Percentiles rank a stretch among this genome's conserved stretches.
phyloP scores from a whole-genome alignment of 2,329 filamentous ascomycete genomes.

The Aureobasidium sp. region DNA sequence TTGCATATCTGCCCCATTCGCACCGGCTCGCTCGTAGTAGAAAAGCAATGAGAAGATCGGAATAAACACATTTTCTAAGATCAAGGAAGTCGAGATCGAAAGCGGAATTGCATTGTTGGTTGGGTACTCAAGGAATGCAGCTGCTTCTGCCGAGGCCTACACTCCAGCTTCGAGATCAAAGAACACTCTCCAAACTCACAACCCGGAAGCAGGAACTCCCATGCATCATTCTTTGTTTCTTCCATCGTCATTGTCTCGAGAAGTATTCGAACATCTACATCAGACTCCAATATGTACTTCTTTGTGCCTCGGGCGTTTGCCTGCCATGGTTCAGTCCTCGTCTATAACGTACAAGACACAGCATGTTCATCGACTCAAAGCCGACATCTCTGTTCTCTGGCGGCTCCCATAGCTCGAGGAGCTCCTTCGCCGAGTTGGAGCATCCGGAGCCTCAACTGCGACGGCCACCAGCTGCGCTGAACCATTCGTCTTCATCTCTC shows the following conservation, averaged over 20 bases:
- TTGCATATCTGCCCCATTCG: background rate
- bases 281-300: conserved; percentile 4
- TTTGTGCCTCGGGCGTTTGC: conserved; percentile 10
- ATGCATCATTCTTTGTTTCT: conserved; percentile 7
- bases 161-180: background rate
- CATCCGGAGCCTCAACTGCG: conserved; percentile 12
- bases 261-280: background rate
- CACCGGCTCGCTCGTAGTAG: background rate
- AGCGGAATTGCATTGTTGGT: background rate
- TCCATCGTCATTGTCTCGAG: background rate
- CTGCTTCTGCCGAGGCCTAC: background rate
- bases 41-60: background rate
- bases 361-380: conserved; percentile 24
- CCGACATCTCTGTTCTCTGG: conserved; percentile 17
- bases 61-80: background rate
- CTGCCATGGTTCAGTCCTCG: background rate
- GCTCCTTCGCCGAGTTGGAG: conserved; percentile 11
- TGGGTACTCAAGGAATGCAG: background rate
- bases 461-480: conserved; percentile 12
- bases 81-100: background rate
- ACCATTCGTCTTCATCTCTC: conserved; percentile 5
- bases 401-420: background rate
- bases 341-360: background rate
- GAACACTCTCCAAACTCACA: background rate
- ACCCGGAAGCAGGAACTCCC: background rate